Evolutionary conservation across 169 alveolate genomes (phyloP), one percentile per base, ranked within the genome.

Genomic region (Plasmodium inui): DNA sequence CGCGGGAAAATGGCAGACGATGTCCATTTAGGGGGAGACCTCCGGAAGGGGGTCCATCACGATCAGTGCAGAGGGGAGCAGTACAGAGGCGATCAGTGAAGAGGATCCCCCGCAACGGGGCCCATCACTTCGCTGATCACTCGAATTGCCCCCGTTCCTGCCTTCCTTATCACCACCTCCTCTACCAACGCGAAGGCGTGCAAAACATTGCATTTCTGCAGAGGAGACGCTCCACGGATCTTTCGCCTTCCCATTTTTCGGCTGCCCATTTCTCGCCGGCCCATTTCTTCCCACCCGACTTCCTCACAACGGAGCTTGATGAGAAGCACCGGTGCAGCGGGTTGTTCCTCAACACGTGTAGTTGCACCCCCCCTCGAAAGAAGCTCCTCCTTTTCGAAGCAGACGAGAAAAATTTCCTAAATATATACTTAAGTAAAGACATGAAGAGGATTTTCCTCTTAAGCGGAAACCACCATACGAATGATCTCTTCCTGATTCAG

Each of bases 381-480:
- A 30, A 53, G n/a, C 67, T 86, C 17, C 79, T 86, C 26, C 55
- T 28, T 1, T 83, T 55, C 17, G 93, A 86, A 86, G 67, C 57
- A 55, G 12, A 55, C 28, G 73, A 86, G 44, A 71, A 86, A 76
- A 74, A 86, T 44, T 86, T 86, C 37, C 32, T 86, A n/a, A 86
- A 76, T 37, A 6, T 86, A 55, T 86, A 86, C 72, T 41, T 22
- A 55, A 86, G 93, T 57, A 86, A 86, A 50, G 93, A 86, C 44
- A 19, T 34, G 50, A 86, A 86, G 22, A 86, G 8, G 67, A 61
- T 74, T 41, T 86, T 86, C 78, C 85, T 86, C 28, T 14, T 86
- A 17, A 86, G 93, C 80, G 93, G 93, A 17, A 86, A 83, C 10
- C 93, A 86, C 67, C 10, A 74, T 14, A 74, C 57, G 44, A 86